Conservation (phyloP, 73 alveolate genomes). For the Paramecium pentaurelia region DNA sequence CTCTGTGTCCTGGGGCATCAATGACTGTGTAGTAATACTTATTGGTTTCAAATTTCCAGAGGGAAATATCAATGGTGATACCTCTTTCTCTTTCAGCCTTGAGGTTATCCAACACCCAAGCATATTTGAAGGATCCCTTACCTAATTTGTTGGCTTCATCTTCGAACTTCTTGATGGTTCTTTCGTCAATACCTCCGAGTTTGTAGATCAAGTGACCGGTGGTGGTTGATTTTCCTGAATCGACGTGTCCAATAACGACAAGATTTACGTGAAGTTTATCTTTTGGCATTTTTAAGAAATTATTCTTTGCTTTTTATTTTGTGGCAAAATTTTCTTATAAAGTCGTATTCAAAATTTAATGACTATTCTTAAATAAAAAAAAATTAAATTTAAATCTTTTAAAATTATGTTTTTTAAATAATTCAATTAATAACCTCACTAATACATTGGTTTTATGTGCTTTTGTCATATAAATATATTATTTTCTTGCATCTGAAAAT, state of each 20-base stretch:
- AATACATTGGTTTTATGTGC: not conserved
- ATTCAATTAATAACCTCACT: not conserved
- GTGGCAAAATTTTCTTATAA: not conserved
- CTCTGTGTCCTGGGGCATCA: conserved; percentile 97
- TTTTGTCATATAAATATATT: no score
- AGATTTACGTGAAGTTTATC: conserved; percentile 90
- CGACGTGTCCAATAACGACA: conserved; percentile 96
- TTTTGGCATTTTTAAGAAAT: conserved; percentile 56
- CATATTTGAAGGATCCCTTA: conserved; percentile 91
- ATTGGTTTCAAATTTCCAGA: conserved; percentile 86
- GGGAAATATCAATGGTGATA: conserved; percentile 92
- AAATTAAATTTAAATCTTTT: not conserved
- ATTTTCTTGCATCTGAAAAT: not conserved
- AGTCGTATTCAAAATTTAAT: not conserved
- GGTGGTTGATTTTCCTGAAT: conserved; percentile 96
- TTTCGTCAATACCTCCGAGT: conserved; percentile 93
- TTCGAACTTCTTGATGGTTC: conserved; percentile 95
- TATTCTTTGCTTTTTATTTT: not conserved
- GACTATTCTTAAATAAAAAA: not conserved
- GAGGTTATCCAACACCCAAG: conserved; percentile 94
- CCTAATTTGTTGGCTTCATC: conserved; percentile 94
- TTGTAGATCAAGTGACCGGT: conserved; percentile 93
- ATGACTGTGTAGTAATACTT: conserved; percentile 91
- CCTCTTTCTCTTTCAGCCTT: conserved; percentile 95
- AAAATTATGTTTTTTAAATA: not conserved